Base-by-base conservation (phyloP, 768 basidiomycete genomes). In the Jaapia argillacea region DNA sequence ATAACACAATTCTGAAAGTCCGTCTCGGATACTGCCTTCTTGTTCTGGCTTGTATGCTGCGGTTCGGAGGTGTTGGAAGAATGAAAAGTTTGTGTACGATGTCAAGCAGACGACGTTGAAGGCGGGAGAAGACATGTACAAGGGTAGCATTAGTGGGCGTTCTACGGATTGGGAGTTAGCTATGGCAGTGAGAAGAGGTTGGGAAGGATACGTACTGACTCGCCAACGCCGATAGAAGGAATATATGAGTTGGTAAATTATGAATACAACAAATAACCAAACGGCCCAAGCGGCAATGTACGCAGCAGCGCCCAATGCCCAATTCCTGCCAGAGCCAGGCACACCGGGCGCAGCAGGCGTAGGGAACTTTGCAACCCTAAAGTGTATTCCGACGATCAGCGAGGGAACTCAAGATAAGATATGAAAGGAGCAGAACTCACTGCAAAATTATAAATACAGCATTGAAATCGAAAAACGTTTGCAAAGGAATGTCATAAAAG, bases 401-500 rank as follows among this genome's bases (percentile, higher is more conserved):
- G 25, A 21, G 35, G 18, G 24, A 38, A 24, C 31, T 46, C 51
- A 26, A 14, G 36, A 45, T 6, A 28, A 13, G 20, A 25, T 21
- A 37, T 37, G 39, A 35, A 41, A 43, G 27, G 33, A n/a, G 44
- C 41, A 47, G 47, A 27, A 81, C 89, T 66, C 56, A 91, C 88
- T 89, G 79, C 33, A 90, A 57, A 52, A 92, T 59, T 51, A 90
- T 79, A 64, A 79, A 93, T 50, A 83, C 79, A 52, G 81, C 79
- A 59, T 92, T 91, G 60, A 91, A 89, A 56, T 94, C 91, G 58
- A 93, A 80, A 56, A 84, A 92, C 1, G 82, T 79, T 59, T 91
- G 88, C 6, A 86, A 58, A 21, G 78, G 77, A 31, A 88, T 63
- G 55, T 87, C 81, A 16, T 75, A 77, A 58, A 89, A 77, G 4